Conservation (phyloP, 202 grass and related monocot species). For the Miscanthus sacchariflorus region DNA sequence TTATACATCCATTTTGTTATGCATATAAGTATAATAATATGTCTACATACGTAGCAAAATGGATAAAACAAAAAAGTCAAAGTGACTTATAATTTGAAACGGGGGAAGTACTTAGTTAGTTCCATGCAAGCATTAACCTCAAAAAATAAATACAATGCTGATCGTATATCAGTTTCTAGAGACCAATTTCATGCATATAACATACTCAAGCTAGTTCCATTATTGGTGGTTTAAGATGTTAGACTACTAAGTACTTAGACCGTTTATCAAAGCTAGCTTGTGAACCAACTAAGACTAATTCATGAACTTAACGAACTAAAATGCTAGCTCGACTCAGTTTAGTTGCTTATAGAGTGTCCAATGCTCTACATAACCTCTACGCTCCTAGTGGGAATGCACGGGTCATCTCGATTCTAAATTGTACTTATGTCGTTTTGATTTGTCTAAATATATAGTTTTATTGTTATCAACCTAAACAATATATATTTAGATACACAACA, state of each 20-base stretch:
- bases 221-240: background rate
- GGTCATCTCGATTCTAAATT: background rate
- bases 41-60: too few species aligned
- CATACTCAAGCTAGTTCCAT: background rate
- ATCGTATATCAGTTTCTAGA: background rate
- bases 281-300: too few species aligned
- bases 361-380: background rate
- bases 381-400: background rate
- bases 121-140: background rate
- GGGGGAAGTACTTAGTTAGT: too few species aligned
- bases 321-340: background rate
- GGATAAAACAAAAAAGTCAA: too few species aligned
- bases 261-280: too few species aligned
- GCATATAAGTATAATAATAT: too few species aligned
- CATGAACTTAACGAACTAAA: background rate
- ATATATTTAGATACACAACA: too few species aligned
- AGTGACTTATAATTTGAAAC: too few species aligned
- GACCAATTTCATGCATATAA: background rate
- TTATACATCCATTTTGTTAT: too few species aligned
- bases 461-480: too few species aligned
- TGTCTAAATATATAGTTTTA: background rate
- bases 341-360: background rate
- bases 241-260: background rate
- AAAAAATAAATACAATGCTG: background rate
- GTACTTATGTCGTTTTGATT: background rate